Percentiles rank a stretch among this genome's conserved stretches.
These are phyloP conservation scores for Elaeis guineensis DNA, from an alignment of 176 grass and related monocot genomes.

Conservation along the genomic window DNA sequence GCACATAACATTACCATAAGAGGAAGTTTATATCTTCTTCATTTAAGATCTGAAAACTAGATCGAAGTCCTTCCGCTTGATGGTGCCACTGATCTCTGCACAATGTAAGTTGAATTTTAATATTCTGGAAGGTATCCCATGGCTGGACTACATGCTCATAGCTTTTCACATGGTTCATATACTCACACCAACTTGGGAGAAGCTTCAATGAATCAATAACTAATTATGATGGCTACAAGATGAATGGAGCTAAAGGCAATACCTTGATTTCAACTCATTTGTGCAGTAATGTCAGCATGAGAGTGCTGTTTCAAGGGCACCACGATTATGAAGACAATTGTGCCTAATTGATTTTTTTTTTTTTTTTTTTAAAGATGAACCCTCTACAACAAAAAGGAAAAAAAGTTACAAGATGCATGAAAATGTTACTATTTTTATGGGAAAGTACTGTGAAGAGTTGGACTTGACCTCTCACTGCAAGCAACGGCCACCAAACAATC, in stretches of 20 bases:
- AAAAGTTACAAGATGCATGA: neutral
- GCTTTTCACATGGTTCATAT: no score
- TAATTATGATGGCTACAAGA: neutral
- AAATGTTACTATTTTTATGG: neutral
- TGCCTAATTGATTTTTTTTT: no score
- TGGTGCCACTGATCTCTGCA: conserved; percentile 72
- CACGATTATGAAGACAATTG: no score
- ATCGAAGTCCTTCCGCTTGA: conserved; percentile 65
- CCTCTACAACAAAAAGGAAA: no score
- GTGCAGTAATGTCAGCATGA: conserved; percentile 53
- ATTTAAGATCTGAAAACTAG: conserved; percentile 72
- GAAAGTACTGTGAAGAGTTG: conserved; percentile 1
- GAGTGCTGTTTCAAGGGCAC: no score
- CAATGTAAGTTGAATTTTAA: neutral
- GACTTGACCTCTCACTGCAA: conserved; percentile 78
- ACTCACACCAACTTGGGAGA: no score
- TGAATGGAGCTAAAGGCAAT: conserved; percentile 1
- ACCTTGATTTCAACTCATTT: conserved; percentile 97
- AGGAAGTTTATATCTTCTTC: conserved; percentile 68
- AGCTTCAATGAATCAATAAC: no score
- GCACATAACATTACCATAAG: conserved; percentile 39
- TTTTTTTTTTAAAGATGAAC: no score
- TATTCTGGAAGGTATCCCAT: no score
- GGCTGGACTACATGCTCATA: no score
- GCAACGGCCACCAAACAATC: conserved; percentile 87